Conservation (phyloP, 768 basidiomycete species). For the Infundibulicybe gibba region DNA sequence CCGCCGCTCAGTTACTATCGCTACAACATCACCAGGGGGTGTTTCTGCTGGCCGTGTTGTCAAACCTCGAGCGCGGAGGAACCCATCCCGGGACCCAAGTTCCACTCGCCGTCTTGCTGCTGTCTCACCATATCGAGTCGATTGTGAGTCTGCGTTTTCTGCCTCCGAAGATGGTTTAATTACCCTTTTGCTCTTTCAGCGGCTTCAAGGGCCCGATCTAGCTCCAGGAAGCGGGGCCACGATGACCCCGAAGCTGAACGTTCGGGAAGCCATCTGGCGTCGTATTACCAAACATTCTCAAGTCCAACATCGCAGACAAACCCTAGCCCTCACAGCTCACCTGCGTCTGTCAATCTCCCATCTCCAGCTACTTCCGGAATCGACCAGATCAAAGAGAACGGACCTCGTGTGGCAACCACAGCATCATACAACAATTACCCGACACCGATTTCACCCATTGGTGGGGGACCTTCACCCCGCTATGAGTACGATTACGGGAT, state of each 20-base stretch:
- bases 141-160: constrained; percentile 39
- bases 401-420: constrained; percentile 47
- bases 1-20: constrained; percentile 53
- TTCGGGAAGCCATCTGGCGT: constrained; percentile 18
- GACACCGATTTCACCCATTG: constrained; percentile 44
- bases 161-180: constrained; percentile 1
- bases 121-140: constrained; percentile 63
- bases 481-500: constrained; percentile 56
- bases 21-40: constrained; percentile 32
- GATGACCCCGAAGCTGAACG: constrained; percentile 62
- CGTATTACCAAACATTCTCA: constrained; percentile 54
- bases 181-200: constrained; percentile 20
- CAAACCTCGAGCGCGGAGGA: constrained; percentile 52
- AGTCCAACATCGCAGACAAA: constrained; percentile 44
- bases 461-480: constrained; percentile 46
- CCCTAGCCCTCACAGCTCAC: constrained; percentile 70
- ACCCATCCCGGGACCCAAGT: constrained; percentile 56
- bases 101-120: constrained; percentile 51
- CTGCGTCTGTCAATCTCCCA: constrained; percentile 66
- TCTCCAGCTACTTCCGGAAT: constrained; percentile 59
- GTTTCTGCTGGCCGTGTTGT: constrained; percentile 34
- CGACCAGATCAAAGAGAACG: constrained; percentile 49
- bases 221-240: constrained; percentile 69
- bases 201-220: constrained; percentile 70
- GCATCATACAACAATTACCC: constrained; percentile 38